Percentiles rank a stretch among this genome's conserved stretches.
Conservation (phyloP, 1,139 yeast species). For the Magnusiomyces magnusii region DNA sequence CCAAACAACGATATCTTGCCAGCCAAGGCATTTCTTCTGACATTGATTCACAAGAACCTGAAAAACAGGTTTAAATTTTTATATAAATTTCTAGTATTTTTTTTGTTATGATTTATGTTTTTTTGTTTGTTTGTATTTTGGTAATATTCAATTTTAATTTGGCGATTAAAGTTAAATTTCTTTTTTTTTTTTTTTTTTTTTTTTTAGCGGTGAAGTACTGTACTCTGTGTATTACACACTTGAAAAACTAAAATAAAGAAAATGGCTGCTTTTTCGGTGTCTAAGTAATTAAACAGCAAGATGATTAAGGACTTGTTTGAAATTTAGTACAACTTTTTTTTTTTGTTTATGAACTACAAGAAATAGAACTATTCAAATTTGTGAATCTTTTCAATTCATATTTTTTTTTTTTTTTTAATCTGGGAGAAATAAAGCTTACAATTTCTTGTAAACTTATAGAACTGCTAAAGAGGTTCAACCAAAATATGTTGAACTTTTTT, state of each 20-base stretch:
- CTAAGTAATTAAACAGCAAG: no score
- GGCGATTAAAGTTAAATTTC: neutral
- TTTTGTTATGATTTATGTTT: neutral
- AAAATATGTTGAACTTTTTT: no score
- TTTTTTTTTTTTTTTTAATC: neutral
- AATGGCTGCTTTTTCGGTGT: no score
- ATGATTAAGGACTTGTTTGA: no score
- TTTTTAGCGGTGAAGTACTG: no score
- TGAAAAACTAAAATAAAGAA: no score
- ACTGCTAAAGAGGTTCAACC: neutral
- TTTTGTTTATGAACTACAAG: neutral
- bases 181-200: no score
- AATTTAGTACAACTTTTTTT: no score
- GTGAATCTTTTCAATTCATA: neutral
- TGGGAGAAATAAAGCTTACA: neutral
- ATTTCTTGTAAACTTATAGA: neutral
- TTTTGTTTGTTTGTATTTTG: neutral
- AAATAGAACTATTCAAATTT: neutral
- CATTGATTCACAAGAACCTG: neutral
- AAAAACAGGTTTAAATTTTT: neutral
- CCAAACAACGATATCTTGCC: slow-evolving; percentile 27
- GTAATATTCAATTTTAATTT: neutral
- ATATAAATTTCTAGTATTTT: neutral
- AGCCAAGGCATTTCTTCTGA: neutral
- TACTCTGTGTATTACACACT: no score